Evolutionary conservation across 495 filamentous ascomycete species (phyloP).

Genomic region (Xylaria flabelliformis): DNA sequence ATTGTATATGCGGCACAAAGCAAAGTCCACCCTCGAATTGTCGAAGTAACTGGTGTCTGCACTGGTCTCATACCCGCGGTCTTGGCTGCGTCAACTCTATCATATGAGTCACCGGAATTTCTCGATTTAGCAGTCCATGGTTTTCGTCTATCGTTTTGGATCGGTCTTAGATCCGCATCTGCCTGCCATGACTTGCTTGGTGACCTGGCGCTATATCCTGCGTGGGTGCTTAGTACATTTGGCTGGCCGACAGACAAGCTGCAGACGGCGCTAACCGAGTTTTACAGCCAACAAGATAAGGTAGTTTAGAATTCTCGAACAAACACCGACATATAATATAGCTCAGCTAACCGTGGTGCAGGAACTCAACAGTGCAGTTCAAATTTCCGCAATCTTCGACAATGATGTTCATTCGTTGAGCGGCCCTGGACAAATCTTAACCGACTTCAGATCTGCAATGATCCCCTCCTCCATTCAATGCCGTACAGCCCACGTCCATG

Average conservation of each 20-base stretch:
- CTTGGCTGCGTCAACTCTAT: conserved; percentile 20
- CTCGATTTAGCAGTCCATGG: conserved; percentile 12
- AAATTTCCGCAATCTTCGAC: conserved; percentile 17
- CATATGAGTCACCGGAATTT: conserved; percentile 24
- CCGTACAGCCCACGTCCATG: conserved; percentile 30
- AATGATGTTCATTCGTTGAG: conserved; percentile 20
- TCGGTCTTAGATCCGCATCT: conserved; percentile 25
- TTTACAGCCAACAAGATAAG: not conserved
- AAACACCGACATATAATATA: not conserved
- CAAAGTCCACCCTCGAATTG: conserved; percentile 2
- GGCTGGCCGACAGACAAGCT: conserved; percentile 1
- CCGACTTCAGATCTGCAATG: conserved; percentile 17
- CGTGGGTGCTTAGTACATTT: conserved; percentile 6
- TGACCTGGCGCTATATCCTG: not conserved
- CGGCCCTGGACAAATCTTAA: conserved; percentile 7
- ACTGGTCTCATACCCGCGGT: conserved; percentile 25
- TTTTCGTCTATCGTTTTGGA: conserved; percentile 26
- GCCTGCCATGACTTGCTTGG: not conserved
- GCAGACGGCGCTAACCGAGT: not conserved
- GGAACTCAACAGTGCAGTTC: not conserved
- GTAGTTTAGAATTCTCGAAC: not conserved
- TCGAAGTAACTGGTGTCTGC: conserved; percentile 26
- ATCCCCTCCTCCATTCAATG: conserved; percentile 18
- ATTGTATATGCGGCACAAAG: conserved; percentile 5
- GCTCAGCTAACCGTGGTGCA: not conserved